Base-by-base conservation (phyloP, 2,329 filamentous ascomycete genomes). In the Phaeoacremonium minimum region DNA sequence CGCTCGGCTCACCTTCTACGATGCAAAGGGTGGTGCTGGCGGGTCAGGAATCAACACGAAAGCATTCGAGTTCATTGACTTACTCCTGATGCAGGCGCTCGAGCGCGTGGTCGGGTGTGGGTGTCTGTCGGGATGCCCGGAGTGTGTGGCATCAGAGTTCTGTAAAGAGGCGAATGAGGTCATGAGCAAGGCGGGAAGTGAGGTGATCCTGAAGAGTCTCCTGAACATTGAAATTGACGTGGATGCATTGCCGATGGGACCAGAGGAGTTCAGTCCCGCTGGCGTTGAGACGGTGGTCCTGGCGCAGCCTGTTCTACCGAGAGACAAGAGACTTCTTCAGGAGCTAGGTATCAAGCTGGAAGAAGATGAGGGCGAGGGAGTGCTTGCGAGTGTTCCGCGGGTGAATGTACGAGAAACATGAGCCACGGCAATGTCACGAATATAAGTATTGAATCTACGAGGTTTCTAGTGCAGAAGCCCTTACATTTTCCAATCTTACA, bases 1-100 rank as follows among this genome's bases (percentile, higher is more conserved):
- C 0, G 93, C 89, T 0, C 71, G 93, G 1, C 63, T 98, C 32
- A 95, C 88, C 0, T 95, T 98, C 52, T 98, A 97, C 61, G 93
- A 97, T 56, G 84, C 88, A 4, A 95, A 95, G 60, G 93, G 93
- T 7, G 91, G 91, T 0, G 75, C 85, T 0, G 76, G 78, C 30
- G 91, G 91, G 0, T 85, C 80, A 0, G 93, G 93, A 0, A 94
- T 96, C 48, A 88, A 85, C 43, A 86, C 84, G 28, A 96, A 95
- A 56, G 91, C 89, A 0, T 97, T 97, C 52, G 91, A 97, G 51
- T 94, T 95, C 52, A 72, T 95, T 15, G 88, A 95, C 51, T 57
- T 84, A 20, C 65, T 97, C 20, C 71, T 97, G 2, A 66, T 67
- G 15, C 83, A 90, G 53, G 91, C 90, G 0, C 73, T 93, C 26